A percentile compares a stretch with the other conserved stretches of the same genome.
Conservation (phyloP, 2,329 filamentous ascomycete species). For the Aspergillus ochraceus region DNA sequence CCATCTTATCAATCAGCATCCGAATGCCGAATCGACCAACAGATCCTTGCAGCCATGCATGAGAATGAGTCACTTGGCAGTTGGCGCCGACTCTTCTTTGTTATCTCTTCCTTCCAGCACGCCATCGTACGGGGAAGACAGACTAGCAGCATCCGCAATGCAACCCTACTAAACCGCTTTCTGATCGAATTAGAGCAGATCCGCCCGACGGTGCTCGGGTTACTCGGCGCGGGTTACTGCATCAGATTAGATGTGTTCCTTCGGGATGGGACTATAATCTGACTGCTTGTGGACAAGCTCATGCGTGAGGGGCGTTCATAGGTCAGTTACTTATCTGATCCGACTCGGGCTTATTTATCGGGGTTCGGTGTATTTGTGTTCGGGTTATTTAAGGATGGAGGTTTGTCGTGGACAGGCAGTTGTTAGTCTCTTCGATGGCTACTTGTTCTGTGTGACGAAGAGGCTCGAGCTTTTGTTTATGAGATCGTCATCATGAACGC, state of each 20-base stretch:
- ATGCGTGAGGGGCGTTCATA: not conserved
- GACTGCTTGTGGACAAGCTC: not conserved
- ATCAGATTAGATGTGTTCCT: not conserved
- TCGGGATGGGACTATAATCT: not conserved
- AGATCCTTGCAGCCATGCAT: too few relatives aligned
- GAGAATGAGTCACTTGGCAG: too few relatives aligned
- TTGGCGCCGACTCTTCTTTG: too few relatives aligned
- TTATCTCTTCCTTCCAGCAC: too few relatives aligned
- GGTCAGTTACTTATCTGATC: not conserved
- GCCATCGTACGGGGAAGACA: too few relatives aligned
- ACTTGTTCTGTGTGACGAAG: too few relatives aligned
- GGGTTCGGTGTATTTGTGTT: not conserved
- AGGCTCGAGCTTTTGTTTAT: not conserved
- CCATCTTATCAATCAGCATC: too few relatives aligned
- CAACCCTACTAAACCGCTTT: too few relatives aligned
- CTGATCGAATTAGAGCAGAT: too few relatives aligned
- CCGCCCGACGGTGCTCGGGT: too few relatives aligned
- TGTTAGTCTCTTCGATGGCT: not conserved
- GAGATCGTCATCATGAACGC: not conserved
- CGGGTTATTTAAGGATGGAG: not conserved
- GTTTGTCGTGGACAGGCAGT: not conserved
- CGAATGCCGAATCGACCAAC: too few relatives aligned
- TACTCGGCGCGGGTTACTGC: not conserved
- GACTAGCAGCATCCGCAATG: too few relatives aligned
- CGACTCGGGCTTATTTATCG: not conserved